phyloP scores from a whole-genome alignment of 163 green algal species.

The Prototheca wickerhamii region DNA sequence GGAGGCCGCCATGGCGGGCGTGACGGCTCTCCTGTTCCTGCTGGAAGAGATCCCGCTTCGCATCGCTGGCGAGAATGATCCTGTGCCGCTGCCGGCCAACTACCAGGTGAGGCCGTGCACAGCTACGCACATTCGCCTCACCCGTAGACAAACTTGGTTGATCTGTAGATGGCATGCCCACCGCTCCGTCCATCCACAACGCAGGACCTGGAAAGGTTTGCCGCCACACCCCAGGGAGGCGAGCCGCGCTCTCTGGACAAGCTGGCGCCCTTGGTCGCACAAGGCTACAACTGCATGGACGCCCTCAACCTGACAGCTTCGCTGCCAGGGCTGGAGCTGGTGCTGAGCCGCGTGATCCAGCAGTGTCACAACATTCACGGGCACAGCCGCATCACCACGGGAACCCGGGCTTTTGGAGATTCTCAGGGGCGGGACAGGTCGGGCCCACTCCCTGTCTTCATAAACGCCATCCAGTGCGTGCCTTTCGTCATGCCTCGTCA shows the following conservation, averaged over 20 bases:
- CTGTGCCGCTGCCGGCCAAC: background rate
- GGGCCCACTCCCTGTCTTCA: conserved; percentile 36
- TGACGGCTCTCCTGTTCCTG: conserved; percentile 34
- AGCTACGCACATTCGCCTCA: too few relatives aligned
- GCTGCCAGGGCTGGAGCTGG: background rate
- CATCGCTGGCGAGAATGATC: conserved; percentile 1
- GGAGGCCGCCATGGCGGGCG: conserved; percentile 32
- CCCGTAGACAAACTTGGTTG: too few relatives aligned
- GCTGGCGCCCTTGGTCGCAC: too few relatives aligned
- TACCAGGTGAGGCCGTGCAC: background rate
- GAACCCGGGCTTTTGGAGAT: conserved; percentile 3
- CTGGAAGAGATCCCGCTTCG: conserved; percentile 12
- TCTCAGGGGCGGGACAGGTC: conserved; percentile 10
- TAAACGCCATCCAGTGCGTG: conserved; percentile 38
- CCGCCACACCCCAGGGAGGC: too few relatives aligned
- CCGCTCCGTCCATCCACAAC: too few relatives aligned
- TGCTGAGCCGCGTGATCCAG: conserved; percentile 34
- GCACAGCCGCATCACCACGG: conserved; percentile 8
- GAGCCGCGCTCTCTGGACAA: too few relatives aligned
- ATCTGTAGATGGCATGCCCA: too few relatives aligned
- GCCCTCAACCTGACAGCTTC: conserved; percentile 37
- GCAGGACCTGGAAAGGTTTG: too few relatives aligned
- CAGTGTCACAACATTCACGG: conserved; percentile 37
- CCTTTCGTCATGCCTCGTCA: conserved; percentile 52
- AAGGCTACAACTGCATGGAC: conserved; percentile 48